Evolutionary conservation across 768 basidiomycete genomes (phyloP).

Genomic region (Neoboletus brunneissimus): DNA sequence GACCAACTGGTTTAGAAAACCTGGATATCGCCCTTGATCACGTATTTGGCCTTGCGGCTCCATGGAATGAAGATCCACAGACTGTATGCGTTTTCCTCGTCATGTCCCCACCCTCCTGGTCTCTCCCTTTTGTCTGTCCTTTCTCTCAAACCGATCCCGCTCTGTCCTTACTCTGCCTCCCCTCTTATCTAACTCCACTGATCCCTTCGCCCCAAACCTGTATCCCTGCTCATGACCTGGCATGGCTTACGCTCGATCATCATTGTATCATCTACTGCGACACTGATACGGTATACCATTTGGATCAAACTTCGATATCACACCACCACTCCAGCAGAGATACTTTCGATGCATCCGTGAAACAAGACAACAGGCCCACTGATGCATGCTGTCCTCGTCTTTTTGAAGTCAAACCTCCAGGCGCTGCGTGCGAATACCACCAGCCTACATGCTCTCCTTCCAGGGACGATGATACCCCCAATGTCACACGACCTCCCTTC

Average conservation of each 20-base stretch:
- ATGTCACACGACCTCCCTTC: neutral
- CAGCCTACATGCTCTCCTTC: neutral
- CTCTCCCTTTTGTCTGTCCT: slow-evolving; percentile 13
- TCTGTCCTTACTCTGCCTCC: slow-evolving; percentile 11
- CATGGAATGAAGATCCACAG: slow-evolving; percentile 14
- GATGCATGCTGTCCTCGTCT: neutral
- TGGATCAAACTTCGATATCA: slow-evolving; percentile 2
- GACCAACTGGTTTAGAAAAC: slow-evolving; percentile 1
- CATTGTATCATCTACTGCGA: slow-evolving; percentile 7
- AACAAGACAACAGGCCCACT: neutral
- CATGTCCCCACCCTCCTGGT: slow-evolving; percentile 9
- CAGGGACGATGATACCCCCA: neutral
- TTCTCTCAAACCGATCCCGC: slow-evolving; percentile 6
- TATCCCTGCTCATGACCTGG: slow-evolving; percentile 3
- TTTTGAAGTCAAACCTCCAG: neutral
- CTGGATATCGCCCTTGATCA: slow-evolving; percentile 3
- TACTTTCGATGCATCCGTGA: neutral
- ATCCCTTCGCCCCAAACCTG: slow-evolving; percentile 1
- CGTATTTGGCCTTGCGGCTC: slow-evolving; percentile 6
- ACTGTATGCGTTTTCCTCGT: slow-evolving; percentile 11
- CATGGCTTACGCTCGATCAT: neutral
- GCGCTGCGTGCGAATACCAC: neutral
- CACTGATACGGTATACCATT: neutral
- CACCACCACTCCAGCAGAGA: neutral
- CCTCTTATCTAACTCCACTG: slow-evolving; percentile 8